Base-by-base conservation (phyloP, 2,329 filamentous ascomycete species). In the Orbilia brochopaga region DNA sequence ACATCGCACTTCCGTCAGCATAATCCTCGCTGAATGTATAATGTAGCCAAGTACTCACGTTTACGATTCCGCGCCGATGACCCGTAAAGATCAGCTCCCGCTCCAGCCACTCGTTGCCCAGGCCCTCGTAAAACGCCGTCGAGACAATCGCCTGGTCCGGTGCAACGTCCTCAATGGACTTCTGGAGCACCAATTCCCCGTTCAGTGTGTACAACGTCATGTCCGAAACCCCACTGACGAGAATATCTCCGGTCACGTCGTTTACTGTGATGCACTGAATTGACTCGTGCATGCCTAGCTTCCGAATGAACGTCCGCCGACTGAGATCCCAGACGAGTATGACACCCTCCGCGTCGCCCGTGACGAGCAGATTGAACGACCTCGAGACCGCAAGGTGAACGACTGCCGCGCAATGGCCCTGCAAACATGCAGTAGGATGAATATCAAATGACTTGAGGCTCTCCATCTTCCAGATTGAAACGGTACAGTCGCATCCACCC, bases 281-380 rank as follows among this genome's bases (percentile, higher is more conserved):
- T 0, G 52, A 24, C 37, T 63, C 8, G 52, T 69, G 46, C 51
- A 62, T 75, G 0, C 87, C 87, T 21, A 93, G 82, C 79, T 87
- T 89, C 50, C 91, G 86, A 4, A 97, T 88, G 77, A 96, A 96
- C 58, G 91, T 90, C 11, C 92, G 85, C 15, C 91, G 87, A 79
- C 97, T 99, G 2, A 99, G 83, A 78, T 97, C 94, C 94, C 94
- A 99, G 2, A 97, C 83, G 77, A 96, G 87, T 10, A 92, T 87
- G 42, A 90, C 87, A 0, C 92, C 92, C 77, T 96, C 91, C 0
- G 85, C 84, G 0, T 90, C 92, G 0, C 90, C 89, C 1, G 92
- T 95, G 1, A 97, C 83, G 58, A 99, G 86, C 0, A 92, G 90
- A 77, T 91, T 92, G 79, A 97, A 95, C 0, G 91, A 90, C 73